Evolutionary conservation across 1,284 basidiomycete species (phyloP), one percentile per base, ranked within the genome.

Genomic region (Paramarasmius palmivorus): DNA sequence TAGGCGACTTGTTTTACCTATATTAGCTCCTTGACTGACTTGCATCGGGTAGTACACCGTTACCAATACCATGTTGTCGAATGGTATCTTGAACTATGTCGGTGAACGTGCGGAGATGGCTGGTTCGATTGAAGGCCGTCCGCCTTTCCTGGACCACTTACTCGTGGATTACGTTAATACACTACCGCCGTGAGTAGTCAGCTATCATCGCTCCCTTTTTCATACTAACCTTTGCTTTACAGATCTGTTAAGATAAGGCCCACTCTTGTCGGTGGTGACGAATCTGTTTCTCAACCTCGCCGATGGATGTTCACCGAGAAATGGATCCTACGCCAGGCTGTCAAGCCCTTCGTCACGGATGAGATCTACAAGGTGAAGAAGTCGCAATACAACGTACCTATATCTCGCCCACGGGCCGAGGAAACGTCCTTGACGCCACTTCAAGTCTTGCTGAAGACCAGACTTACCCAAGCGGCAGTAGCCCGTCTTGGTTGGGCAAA

Each of bases 21-120:
- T n/a, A n/a, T n/a, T n/a, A 23, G 2, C 41, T 25, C 7, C 4
- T 46, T 32, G 10, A 22, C 20, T 19, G 8, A n/a, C 35, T 19
- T 32, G 36, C 20, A 9, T 17, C 32, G 26, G 2, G 12, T 42
- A 59, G 58, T 59, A 59, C 34, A 49, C 50, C 3, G 26, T 52
- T 0, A 47, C 26, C 4, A 60, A 57, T 14, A 58, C 54, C 6
- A 2, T 54, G 34, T 14, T 60, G 14, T 38, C 17, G 2, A 36
- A 58, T 3, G 23, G 32, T 1, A 54, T 58, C 47, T 41, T 60
- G 10, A 60, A 52, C 34, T 25, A 42, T 15, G 41, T 52, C 1
- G 59, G 57, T 17, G 59, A 60, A 23, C 53, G 59, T 32, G 50
- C 49, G 2, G 59, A 60, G 15, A 60, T 60, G 59, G 57, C 57